A percentile compares a stretch with the other conserved stretches of the same genome.
These are phyloP conservation scores for Silene conica DNA, from an alignment of 148 eudicot genomes.

Conservation along the genomic window DNA sequence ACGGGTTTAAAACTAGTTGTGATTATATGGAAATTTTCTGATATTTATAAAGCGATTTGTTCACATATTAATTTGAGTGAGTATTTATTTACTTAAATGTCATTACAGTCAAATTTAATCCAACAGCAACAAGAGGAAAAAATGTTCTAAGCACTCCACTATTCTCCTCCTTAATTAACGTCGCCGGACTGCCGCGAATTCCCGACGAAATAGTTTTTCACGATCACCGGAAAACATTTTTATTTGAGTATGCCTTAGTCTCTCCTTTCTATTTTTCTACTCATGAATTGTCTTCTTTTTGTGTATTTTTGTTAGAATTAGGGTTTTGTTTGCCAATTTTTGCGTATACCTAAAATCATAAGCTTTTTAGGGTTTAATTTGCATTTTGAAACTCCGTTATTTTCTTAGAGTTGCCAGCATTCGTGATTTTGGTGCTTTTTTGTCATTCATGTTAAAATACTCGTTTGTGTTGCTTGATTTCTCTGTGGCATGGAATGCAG, in stretches of 20 bases:
- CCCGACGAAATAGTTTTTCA: not conserved
- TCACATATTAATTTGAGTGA: no score
- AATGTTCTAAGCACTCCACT: not conserved
- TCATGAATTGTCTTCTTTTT: not conserved
- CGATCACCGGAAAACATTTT: not conserved
- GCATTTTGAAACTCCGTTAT: not conserved
- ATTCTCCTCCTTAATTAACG: not conserved
- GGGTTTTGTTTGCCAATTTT: conserved; percentile 18
- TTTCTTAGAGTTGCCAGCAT: not conserved
- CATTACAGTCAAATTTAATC: not conserved
- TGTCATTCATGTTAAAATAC: not conserved
- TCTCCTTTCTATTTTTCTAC: not conserved
- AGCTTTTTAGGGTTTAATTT: not conserved
- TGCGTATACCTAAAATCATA: not conserved
- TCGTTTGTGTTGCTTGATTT: not conserved
- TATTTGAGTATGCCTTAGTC: not conserved
- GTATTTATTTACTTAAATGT: no score
- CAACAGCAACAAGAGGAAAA: not conserved
- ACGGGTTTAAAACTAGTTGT: no score
- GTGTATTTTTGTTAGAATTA: not conserved
- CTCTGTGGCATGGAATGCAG: not conserved
- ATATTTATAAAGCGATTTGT: no score
- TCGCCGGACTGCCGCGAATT: not conserved
- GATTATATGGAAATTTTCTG: no score
- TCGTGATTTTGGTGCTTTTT: not conserved